A percentile compares a stretch with the other conserved stretches of the same genome.
These are phyloP conservation scores for Artomyces pyxidatus DNA, from an alignment of 768 basidiomycete genomes.

Conservation along the genomic window DNA sequence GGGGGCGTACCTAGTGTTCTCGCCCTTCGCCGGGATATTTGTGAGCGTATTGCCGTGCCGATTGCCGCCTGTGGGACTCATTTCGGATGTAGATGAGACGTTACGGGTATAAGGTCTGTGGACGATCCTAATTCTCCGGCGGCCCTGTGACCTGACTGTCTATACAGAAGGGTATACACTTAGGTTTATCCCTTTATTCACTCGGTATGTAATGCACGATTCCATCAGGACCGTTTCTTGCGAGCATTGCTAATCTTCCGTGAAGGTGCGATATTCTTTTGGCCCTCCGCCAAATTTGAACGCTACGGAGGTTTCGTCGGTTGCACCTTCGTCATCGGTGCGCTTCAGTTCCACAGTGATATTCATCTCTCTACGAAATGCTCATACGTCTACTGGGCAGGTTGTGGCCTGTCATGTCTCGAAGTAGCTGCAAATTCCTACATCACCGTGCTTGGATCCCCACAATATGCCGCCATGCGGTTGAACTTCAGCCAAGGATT, in stretches of 20 bases:
- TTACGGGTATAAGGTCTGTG: constrained; percentile 52
- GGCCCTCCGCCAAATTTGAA: constrained; percentile 63
- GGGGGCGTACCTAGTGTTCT: constrained; percentile 57
- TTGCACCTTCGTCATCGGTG: constrained; percentile 63
- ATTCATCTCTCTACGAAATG: not conserved
- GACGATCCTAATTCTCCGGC: not conserved
- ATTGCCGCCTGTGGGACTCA: no score
- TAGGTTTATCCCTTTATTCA: constrained; percentile 52
- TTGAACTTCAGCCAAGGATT: constrained; percentile 77
- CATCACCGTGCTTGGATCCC: constrained; percentile 59
- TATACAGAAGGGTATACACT: constrained; percentile 48
- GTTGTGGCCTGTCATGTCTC: constrained; percentile 57
- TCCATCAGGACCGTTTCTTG: constrained; percentile 13
- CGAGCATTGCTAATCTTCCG: not conserved
- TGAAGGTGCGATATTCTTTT: constrained; percentile 67
- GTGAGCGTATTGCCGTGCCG: no score
- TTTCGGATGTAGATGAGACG: constrained; percentile 40
- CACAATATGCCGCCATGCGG: constrained; percentile 64
- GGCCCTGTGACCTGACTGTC: not conserved
- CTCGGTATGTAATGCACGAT: constrained; percentile 30
- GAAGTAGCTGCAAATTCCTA: constrained; percentile 80
- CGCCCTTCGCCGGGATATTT: constrained; percentile 49
- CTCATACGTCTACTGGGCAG: constrained; percentile 21
- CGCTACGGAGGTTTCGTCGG: constrained; percentile 70
- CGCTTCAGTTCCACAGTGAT: constrained; percentile 3